Percentiles rank a stretch among this genome's conserved stretches.
Conservation (phyloP, 2,329 filamentous ascomycete genomes). For the Aspergillus fijiensis region DNA sequence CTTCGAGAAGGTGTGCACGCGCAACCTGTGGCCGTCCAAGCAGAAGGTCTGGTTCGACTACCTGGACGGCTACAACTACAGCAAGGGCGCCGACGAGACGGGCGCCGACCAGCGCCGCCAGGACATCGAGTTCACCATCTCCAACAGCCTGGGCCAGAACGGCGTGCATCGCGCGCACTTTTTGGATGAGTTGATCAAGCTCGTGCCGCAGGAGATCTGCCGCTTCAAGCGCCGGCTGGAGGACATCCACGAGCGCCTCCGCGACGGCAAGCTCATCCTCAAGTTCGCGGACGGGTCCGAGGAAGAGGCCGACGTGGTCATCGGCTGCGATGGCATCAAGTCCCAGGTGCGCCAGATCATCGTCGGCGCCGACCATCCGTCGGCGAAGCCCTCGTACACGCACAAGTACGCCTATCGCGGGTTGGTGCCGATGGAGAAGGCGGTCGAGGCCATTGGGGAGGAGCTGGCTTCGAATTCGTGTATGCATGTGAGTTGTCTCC, state of each 20-base stretch:
- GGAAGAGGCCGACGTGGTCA: constrained; percentile 44
- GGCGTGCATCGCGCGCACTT: constrained; percentile 34
- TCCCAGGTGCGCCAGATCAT: constrained; percentile 48
- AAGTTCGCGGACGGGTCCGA: constrained; percentile 46
- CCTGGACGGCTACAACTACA: constrained; percentile 19
- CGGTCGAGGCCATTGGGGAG: constrained; percentile 47
- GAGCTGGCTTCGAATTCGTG: constrained; percentile 39
- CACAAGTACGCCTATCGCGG: constrained; percentile 48
- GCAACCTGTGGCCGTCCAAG: constrained; percentile 35
- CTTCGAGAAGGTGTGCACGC: constrained; percentile 34
- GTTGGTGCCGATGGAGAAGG: constrained; percentile 31
- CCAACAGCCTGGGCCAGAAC: constrained; percentile 24
- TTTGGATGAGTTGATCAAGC: constrained; percentile 37
- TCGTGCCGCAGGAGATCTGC: constrained; percentile 27
- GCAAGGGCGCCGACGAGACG: constrained; percentile 1
- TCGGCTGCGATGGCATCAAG: constrained; percentile 53
- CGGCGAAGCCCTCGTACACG: constrained; percentile 49
- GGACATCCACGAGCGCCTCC: constrained; percentile 11
- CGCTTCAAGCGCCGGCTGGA: constrained; percentile 31
- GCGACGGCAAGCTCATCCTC: constrained; percentile 34
- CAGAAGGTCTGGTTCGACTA: constrained; percentile 27
- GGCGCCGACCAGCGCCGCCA: constrained; percentile 13
- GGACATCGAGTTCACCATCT: constrained; percentile 25
- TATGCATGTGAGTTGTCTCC: constrained; percentile 33
- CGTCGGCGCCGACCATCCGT: constrained; percentile 43